Evolutionary conservation across 129 eudicot species (phyloP).

Genomic region (Escallonia herrerae): DNA sequence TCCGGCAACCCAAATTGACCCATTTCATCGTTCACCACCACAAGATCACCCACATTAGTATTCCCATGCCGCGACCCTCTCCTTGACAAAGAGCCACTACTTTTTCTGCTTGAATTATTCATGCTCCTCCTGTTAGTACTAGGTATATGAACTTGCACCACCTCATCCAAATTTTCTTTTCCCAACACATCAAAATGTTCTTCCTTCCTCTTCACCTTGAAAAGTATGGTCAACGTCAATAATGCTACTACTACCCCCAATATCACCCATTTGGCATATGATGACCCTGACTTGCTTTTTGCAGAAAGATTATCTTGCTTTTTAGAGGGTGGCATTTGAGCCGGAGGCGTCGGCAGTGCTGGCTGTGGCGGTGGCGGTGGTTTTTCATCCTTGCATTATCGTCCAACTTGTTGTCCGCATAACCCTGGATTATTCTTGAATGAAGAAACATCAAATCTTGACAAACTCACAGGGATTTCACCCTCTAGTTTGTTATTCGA

Average conservation of each 20-base stretch:
- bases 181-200: constrained; percentile 18
- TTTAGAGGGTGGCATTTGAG: background rate
- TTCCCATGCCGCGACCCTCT: constrained; percentile 18
- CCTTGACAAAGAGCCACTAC: constrained; percentile 9
- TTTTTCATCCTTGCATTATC: constrained; percentile 22
- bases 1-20: constrained; percentile 70
- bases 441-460: constrained; percentile 27
- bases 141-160: constrained; percentile 36
- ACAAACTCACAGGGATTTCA: constrained; percentile 47
- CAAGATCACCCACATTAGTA: constrained; percentile 36
- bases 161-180: constrained; percentile 42
- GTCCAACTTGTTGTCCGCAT: constrained; percentile 40
- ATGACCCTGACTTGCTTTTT: background rate
- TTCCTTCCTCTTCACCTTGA: constrained; percentile 26
- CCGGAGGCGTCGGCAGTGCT: too few species aligned
- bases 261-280: constrained; percentile 35
- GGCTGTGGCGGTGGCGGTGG: background rate
- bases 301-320: too few species aligned
- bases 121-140: constrained; percentile 14
- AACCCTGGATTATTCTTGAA: constrained; percentile 45
- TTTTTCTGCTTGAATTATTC: constrained; percentile 14
- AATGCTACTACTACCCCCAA: constrained; percentile 37
- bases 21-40: constrained; percentile 62
- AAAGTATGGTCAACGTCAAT: constrained; percentile 29
- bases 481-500: constrained; percentile 60